A percentile compares a stretch with the other conserved stretches of the same genome.
Conservation (phyloP, 2,329 filamentous ascomycete genomes). For the Colletotrichum sp. region DNA sequence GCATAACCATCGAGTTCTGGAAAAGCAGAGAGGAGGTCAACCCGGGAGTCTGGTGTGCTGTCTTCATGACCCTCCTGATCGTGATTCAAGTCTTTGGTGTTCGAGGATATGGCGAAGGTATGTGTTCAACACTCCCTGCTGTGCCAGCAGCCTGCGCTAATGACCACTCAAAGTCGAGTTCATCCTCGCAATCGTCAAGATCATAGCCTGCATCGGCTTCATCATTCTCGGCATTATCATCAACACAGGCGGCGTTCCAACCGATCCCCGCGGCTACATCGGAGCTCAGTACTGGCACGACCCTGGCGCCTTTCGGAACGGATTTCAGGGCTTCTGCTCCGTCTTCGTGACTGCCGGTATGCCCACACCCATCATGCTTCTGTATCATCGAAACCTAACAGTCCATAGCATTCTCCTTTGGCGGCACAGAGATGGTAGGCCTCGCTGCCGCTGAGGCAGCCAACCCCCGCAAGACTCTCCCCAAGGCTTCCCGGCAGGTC, state of each 20-base stretch:
- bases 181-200: constrained; percentile 59
- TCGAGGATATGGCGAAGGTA: constrained; percentile 69
- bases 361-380: background rate
- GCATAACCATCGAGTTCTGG: constrained; percentile 82
- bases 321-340: constrained; percentile 69
- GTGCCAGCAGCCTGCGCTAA: constrained; percentile 65
- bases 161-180: constrained; percentile 66
- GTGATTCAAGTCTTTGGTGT: constrained; percentile 74
- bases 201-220: background rate
- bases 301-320: constrained; percentile 45
- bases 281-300: constrained; percentile 1
- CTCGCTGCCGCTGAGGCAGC: constrained; percentile 81
- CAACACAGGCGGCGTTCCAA: background rate
- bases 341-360: constrained; percentile 69
- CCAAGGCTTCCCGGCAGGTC: constrained; percentile 77
- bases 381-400: fast-evolving
- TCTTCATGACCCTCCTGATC: constrained; percentile 68
- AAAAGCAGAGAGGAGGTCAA: constrained; percentile 68
- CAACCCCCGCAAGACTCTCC: constrained; percentile 78
- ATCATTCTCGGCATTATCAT: background rate
- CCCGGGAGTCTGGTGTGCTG: constrained; percentile 78
- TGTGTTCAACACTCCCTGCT: constrained; percentile 52
- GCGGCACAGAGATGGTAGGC: constrained; percentile 78
- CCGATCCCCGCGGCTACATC: constrained; percentile 56
- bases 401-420: constrained; percentile 69